These are phyloP conservation scores for Simplicillium aogashimaense DNA, from an alignment of 2,329 filamentous ascomycete species.

Conservation along the genomic window DNA sequence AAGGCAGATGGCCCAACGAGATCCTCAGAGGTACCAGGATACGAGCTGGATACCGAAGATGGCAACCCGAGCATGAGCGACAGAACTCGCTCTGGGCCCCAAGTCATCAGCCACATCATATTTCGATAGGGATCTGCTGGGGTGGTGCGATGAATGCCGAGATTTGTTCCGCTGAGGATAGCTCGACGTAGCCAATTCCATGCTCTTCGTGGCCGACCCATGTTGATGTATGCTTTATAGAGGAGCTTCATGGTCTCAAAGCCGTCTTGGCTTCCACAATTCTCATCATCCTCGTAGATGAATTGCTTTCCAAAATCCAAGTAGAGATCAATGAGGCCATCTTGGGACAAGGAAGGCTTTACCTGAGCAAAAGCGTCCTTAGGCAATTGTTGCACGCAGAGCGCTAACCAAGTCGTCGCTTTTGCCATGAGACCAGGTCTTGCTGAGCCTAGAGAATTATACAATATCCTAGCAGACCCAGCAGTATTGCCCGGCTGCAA, in stretches of 20 bases:
- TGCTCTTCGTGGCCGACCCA: constrained; percentile 42
- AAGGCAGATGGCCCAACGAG: neutral
- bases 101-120: constrained; percentile 27
- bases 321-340: constrained; percentile 33
- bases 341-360: constrained; percentile 23
- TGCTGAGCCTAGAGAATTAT: constrained; percentile 21
- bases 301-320: constrained; percentile 31
- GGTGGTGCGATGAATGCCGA: constrained; percentile 31
- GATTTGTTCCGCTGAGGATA: constrained; percentile 39
- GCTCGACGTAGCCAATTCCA: constrained; percentile 42
- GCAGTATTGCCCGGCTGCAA: constrained; percentile 5
- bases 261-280: constrained; percentile 37
- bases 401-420: constrained; percentile 29
- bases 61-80: constrained; percentile 45
- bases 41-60: constrained; percentile 21
- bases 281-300: constrained; percentile 38
- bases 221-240: constrained; percentile 41
- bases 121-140: constrained; percentile 18
- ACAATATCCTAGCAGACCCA: constrained; percentile 21
- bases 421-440: constrained; percentile 23
- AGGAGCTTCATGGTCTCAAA: constrained; percentile 41
- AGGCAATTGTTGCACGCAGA: constrained; percentile 30
- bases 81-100: constrained; percentile 35
- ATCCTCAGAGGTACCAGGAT: constrained; percentile 5
- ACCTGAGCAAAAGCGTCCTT: constrained; percentile 17